These are phyloP conservation scores for Hyphopichia buzzinii DNA, from an alignment of 1,139 yeast genomes.

Conservation along the genomic window DNA sequence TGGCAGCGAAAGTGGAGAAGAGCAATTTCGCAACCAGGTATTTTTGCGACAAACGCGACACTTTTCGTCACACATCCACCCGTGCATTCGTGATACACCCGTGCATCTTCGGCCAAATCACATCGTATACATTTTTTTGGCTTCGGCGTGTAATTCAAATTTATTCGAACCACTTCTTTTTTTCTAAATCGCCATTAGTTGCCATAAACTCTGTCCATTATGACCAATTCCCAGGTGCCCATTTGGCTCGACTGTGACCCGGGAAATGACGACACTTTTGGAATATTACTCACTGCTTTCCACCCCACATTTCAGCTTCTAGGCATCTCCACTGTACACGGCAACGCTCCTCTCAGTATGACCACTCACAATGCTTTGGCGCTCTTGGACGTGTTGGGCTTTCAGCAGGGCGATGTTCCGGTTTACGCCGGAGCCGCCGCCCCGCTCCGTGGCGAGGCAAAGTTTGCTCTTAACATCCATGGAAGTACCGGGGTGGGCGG, in stretches of 20 bases:
- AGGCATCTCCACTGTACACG: constrained; percentile 82
- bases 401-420: constrained; percentile 43
- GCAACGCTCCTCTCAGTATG: constrained; percentile 65
- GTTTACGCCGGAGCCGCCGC: constrained; percentile 64
- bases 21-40: no score
- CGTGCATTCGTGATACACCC: no score
- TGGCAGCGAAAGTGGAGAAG: no score
- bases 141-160: no score
- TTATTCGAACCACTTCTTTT: no score
- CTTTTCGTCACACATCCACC: no score
- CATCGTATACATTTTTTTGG: no score
- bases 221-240: constrained; percentile 46
- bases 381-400: constrained; percentile 56
- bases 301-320: constrained; percentile 58
- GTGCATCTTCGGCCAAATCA: no score
- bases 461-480: constrained; percentile 63
- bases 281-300: constrained; percentile 61
- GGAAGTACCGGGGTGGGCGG: constrained; percentile 80
- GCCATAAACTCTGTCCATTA: no score
- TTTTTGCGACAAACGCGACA: no score
- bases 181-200: no score
- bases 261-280: constrained; percentile 87
- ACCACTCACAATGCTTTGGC: constrained; percentile 74
- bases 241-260: constrained; percentile 94
- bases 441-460: constrained; percentile 53